Base-by-base conservation (phyloP, 176 grass and related monocot genomes). In the Elaeis guineensis region DNA sequence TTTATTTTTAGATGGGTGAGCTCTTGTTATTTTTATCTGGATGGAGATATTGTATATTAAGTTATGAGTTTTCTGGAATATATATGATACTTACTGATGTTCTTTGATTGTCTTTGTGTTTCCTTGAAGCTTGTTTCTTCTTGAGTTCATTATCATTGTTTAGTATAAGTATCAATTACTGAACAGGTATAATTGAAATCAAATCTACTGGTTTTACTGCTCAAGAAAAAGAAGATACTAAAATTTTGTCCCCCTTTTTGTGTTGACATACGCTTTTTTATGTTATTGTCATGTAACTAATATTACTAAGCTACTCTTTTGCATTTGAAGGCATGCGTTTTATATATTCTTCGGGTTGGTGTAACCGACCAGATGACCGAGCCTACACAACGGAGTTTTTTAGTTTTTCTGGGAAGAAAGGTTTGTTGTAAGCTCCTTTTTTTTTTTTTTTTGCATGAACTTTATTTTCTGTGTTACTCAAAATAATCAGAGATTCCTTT, bases 301-400 rank as follows among this genome's bases (percentile, higher is more conserved):
- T 44, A 44, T 44, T 78, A 44, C 77, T 79, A 54, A 18, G 15
- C 22, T 72, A 17, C 64, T 82, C 50, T 73, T 79, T 60, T 83
- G 29, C 69, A 71, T 79, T 55, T 21, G 25, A 64, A 96, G 91
- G 87, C 93, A 66, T 97, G 93, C 78, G 81, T 97, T 56, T 62
- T 97, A 44, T 97, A 97, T 69, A 71, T 97, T 80, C 72, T 91
- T 58, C 87, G 79, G 71, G 84, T 97, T 85, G 93, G 93, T 70
- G 69, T 92, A 69, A 73, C 87, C 52, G 93, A 97, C 62, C 93
- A 92, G 66, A 84, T 92, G 83, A 97, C 79, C 25, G 93, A 92
- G 84, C 88, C 81, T 3, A 72, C 81, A 6, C 87, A 97, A 24
- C 76, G 81, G 66, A 76, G 84, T 49, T 80, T 97, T 78, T 91